Percentiles rank a stretch among this genome's conserved stretches.
Evolutionary conservation across 371 early-diverging fungal genomes (phyloP).

Genomic region (Zancudomyces culisetae): DNA sequence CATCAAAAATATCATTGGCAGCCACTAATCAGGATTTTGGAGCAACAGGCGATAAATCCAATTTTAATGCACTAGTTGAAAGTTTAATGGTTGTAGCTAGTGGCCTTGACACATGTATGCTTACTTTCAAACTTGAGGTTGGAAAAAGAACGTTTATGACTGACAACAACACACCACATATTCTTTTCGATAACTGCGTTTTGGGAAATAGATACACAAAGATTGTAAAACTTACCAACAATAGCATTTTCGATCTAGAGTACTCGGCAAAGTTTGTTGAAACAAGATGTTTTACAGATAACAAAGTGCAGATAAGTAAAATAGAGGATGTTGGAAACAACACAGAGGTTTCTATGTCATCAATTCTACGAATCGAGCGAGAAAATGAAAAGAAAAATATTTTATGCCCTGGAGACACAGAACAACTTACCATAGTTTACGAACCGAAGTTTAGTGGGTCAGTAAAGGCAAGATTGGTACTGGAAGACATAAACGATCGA

Average conservation of each 20-base stretch:
- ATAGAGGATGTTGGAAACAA: conserved; percentile 12
- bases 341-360: conserved; percentile 8
- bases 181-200: conserved; percentile 85
- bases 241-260: conserved; percentile 74
- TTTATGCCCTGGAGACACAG: conserved; percentile 28
- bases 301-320: conserved; percentile 23
- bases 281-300: conserved; percentile 50
- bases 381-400: conserved; percentile 12
- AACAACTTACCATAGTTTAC: conserved; percentile 64
- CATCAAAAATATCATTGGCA: background rate
- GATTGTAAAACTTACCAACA: conserved; percentile 76
- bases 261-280: conserved; percentile 52
- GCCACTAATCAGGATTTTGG: conserved; percentile 1
- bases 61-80: conserved; percentile 25
- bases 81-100: background rate
- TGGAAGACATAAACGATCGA: conserved; percentile 81
- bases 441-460: conserved; percentile 75
- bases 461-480: conserved; percentile 62
- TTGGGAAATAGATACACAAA: conserved; percentile 69
- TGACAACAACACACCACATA: conserved; percentile 26
- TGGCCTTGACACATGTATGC: background rate
- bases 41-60: conserved; percentile 20
- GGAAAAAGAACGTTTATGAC: conserved; percentile 5
- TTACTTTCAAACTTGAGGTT: background rate
- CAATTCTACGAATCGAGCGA: conserved; percentile 7